These are phyloP conservation scores for Mycena rosella DNA, from an alignment of 768 basidiomycete genomes.

Conservation along the genomic window DNA sequence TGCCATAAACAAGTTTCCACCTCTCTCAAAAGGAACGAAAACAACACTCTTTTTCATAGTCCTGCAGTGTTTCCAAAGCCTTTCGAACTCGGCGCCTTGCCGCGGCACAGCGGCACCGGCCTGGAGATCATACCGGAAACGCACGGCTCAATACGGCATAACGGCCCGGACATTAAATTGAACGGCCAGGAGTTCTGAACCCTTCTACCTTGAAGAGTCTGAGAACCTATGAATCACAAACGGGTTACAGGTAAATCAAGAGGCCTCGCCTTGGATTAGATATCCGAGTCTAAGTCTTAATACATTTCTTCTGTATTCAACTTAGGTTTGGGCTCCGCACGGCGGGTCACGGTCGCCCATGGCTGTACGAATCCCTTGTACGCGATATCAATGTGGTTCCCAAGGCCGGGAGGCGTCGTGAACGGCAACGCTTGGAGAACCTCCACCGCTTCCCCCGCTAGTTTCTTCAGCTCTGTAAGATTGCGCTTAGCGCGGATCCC, in stretches of 20 bases:
- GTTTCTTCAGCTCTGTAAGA: conserved; percentile 38
- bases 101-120: too few species aligned
- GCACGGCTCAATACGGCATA: too few species aligned
- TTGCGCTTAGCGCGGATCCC: conserved; percentile 41
- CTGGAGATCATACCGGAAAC: too few species aligned
- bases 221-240: not conserved
- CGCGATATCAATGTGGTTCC: conserved; percentile 15
- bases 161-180: too few species aligned
- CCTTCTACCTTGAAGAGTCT: too few species aligned
- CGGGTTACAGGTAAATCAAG: not conserved
- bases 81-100: too few species aligned
- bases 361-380: conserved; percentile 25
- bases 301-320: conserved; percentile 32
- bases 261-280: not conserved
- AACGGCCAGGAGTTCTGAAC: too few species aligned
- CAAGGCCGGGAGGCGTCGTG: conserved; percentile 7
- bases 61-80: too few species aligned
- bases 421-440: conserved; percentile 41
- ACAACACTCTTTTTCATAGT: too few species aligned
- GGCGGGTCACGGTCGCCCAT: conserved; percentile 1
- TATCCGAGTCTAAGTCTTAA: not conserved
- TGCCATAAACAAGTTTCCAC: too few species aligned
- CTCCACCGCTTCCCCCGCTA: conserved; percentile 36
- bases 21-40: too few species aligned
- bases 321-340: conserved; percentile 2